These are phyloP conservation scores for Rosa multiflora DNA, from an alignment of 306 rosid species.

Conservation along the genomic window DNA sequence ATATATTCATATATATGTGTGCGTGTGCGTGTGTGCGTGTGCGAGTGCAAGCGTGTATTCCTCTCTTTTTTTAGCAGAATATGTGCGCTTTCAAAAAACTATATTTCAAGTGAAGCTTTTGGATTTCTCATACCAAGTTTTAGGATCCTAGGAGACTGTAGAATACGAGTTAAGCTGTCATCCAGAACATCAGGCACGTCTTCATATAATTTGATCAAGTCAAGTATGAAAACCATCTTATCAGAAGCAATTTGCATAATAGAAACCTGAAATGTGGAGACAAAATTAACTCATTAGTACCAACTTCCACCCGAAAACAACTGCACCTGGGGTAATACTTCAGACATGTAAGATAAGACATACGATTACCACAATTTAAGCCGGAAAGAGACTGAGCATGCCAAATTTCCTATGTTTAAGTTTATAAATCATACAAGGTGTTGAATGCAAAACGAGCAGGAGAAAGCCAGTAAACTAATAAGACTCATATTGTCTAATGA, in stretches of 20 bases:
- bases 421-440: not conserved
- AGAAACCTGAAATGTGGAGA: conserved; percentile 75
- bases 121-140: conserved; percentile 75
- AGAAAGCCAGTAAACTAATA: not conserved
- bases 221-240: conserved; percentile 67
- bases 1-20: too few species aligned
- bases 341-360: not conserved
- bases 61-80: not conserved
- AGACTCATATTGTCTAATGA: not conserved
- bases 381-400: not conserved
- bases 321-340: not conserved
- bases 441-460: not conserved
- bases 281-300: not conserved
- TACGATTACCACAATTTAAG: not conserved
- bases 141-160: conserved; percentile 73
- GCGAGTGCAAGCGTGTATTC: not conserved
- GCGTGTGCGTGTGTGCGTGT: too few species aligned
- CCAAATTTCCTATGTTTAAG: not conserved
- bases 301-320: not conserved
- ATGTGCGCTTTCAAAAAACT: not conserved
- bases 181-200: conserved; percentile 66
- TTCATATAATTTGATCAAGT: conserved; percentile 67
- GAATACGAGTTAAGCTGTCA: conserved; percentile 60
- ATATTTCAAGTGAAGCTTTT: conserved; percentile 5
- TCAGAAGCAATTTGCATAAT: conserved; percentile 94